Evolutionary conservation across 352 stramenopile genomes (phyloP), one percentile per base, ranked within the genome.

Genomic region (Phytophthora sp.): DNA sequence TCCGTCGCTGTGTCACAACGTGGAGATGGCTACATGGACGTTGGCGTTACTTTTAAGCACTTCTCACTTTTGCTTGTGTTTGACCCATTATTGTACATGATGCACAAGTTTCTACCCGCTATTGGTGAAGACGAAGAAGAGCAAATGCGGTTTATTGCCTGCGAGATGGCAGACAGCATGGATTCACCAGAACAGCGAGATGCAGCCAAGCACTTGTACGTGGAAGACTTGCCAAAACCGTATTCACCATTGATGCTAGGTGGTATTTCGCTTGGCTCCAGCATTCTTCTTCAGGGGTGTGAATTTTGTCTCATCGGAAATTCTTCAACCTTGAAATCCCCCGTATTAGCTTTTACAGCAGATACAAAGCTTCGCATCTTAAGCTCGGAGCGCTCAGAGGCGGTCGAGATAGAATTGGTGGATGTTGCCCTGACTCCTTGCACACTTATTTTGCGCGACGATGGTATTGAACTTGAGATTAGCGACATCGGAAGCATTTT

Each of bases 281-380:
- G 69, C 31, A 62, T 96, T 28, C 12, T 70, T 8, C 67, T 95
- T 26, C 67, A 85, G 12, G 66, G 72, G 1, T 87, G 75, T 20
- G 85, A 95, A 32, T 78, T 95, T 30, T 96, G 88, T 62, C 62
- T 96, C 7, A 62, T 95, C 39, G 85, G 83, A n/a, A 82, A 95
- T 60, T 88, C 87, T 1, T 64, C 70, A 1, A 88, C 76, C 20
- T 37, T 87, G 5, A 89, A 90, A 43, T 89, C 87, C 5, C 84
- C 92, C 26, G 83, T 92, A 21, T 64, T 96, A 18, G 85, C 88
- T 34, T 89, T 96, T 34, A 95, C 88, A 24, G 86, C 83, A 4
- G 85, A 96, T 44, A 78, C 79, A 18, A 83, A 83, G 21, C 38
- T 96, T 17, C 73, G 80, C 23, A 50, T 94, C 7, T 42, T 82